Base-by-base conservation (phyloP, 352 stramenopile species). In the Vaucheria bursata region DNA sequence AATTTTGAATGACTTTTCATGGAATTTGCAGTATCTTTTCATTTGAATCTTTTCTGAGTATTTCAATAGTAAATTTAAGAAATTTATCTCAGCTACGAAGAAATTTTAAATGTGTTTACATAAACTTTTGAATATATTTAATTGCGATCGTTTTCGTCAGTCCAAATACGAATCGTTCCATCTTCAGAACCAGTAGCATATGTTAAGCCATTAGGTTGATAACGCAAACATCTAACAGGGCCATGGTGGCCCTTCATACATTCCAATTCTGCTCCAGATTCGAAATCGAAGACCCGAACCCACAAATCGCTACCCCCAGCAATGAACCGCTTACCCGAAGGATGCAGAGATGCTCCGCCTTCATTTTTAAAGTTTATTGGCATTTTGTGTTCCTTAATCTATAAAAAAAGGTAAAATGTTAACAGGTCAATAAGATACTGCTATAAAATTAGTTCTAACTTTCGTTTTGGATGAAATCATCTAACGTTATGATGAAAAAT, bases 191-290 rank as follows among this genome's bases (percentile, higher is more conserved):
- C 95, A 7, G 93, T 97, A 1, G 94, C 94, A 85, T 97, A 98
- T 31, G 88, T 93, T 76, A 93, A 89, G 33, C 94, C 95, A 74
- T 85, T 88, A 1, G 95, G 94, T 31, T 89, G 85, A 88, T 97
- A 99, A 49, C 95, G 90, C 78, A 98, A 83, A 91, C 95, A 98
- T 74, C 94, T 88, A 81, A 98, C 91, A 6, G 95, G 95, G 1
- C 95, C 95, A 82, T 98, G 94, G 87, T 98, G 95, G 75, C 95
- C 95, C 87, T 98, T 98, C 86, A 97, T 91, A 80, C 89, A 96
- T 86, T 97, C 91, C 12, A 98, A 84, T 79, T 97, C 87, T 74
- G 94, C 85, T 3, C 94, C 94, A 0, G 88, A 93, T 7, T 88
- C 77, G 79, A 89, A 95, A 83, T 98, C 92, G 84, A 98, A 98